Percentiles rank a stretch among this genome's conserved stretches.
These are phyloP conservation scores for Begonia peltatifolia DNA, from an alignment of 306 rosid species.

Conservation along the genomic window DNA sequence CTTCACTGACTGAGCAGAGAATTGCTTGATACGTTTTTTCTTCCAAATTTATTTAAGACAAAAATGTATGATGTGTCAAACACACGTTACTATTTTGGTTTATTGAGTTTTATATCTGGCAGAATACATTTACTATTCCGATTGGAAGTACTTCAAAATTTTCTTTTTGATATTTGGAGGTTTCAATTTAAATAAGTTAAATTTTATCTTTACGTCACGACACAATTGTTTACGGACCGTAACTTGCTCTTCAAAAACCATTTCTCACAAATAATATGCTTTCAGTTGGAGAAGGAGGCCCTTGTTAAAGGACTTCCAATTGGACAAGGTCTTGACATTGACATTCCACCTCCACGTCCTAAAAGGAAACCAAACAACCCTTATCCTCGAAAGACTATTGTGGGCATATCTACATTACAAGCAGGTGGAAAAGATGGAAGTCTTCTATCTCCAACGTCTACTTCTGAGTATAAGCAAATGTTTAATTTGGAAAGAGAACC, in stretches of 20 bases:
- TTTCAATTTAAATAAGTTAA: too few relatives aligned
- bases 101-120: too few relatives aligned
- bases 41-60: too few relatives aligned
- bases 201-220: too few relatives aligned
- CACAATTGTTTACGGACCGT: too few relatives aligned
- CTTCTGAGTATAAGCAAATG: conserved; percentile 33
- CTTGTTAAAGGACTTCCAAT: conserved; percentile 62
- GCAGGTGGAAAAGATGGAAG: conserved; percentile 61
- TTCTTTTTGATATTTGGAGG: too few relatives aligned
- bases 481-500: conserved; percentile 66
- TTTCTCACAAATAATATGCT: conserved; percentile 10
- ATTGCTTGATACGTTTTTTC: too few relatives aligned
- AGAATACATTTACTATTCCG: too few relatives aligned
- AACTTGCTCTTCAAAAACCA: neutral
- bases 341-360: conserved; percentile 98
- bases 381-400: conserved; percentile 66
- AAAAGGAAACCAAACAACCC: conserved; percentile 93
- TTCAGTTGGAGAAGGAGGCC: conserved; percentile 97
- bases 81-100: too few relatives aligned
- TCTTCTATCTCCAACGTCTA: conserved; percentile 29
- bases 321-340: conserved; percentile 68
- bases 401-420: conserved; percentile 23
- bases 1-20: too few relatives aligned
- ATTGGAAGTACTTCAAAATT: too few relatives aligned
- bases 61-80: too few relatives aligned